Evolutionary conservation across 495 filamentous ascomycete species (phyloP).

Genomic region (Penicillium canariense): DNA sequence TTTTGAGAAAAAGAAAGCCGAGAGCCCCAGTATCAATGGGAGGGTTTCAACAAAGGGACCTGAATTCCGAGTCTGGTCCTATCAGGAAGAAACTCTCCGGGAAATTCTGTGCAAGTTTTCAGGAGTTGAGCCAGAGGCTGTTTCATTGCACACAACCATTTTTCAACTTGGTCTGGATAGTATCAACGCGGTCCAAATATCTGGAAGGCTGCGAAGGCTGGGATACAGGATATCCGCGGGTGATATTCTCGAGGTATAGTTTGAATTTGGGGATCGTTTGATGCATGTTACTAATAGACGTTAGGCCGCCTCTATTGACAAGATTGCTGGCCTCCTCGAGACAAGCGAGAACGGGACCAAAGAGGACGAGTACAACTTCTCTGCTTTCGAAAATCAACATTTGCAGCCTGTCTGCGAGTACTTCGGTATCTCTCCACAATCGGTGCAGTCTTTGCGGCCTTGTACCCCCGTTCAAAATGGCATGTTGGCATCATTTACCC

Average conservation of each 20-base stretch:
- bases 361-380: constrained; percentile 21
- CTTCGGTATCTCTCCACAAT: constrained; percentile 13
- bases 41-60: neutral
- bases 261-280: constrained; percentile 51
- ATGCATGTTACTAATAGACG: constrained; percentile 56
- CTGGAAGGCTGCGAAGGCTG: constrained; percentile 57
- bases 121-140: constrained; percentile 34
- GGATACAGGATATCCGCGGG: constrained; percentile 58
- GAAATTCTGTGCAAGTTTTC: constrained; percentile 57
- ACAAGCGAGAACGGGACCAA: constrained; percentile 8
- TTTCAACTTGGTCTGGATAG: constrained; percentile 46
- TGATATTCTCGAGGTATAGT: constrained; percentile 62
- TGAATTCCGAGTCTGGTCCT: constrained; percentile 42
- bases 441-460: constrained; percentile 33
- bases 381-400: constrained; percentile 49
- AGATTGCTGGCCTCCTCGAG: constrained; percentile 28
- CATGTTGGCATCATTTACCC: constrained; percentile 73
- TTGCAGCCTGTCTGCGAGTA: constrained; percentile 50
- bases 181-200: constrained; percentile 55
- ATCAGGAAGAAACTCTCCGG: constrained; percentile 58
- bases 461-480: constrained; percentile 74
- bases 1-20: constrained; percentile 8
- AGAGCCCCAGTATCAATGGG: neutral
- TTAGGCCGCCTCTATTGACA: constrained; percentile 38
- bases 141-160: constrained; percentile 54